Percentiles rank a stretch among this genome's conserved stretches.
Conservation (phyloP, 257 asterid genomes). For the Ilex aquifolium region DNA sequence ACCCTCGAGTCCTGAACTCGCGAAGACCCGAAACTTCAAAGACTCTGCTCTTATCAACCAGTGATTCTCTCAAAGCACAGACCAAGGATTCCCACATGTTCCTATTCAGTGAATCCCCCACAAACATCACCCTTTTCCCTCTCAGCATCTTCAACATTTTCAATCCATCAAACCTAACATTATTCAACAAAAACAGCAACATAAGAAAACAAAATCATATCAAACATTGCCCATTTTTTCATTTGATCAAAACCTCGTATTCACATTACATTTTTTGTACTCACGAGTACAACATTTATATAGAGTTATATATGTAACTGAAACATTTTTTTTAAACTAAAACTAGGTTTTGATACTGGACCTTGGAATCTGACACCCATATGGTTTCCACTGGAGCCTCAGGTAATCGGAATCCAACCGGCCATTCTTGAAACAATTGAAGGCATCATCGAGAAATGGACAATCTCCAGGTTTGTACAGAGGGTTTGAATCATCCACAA, state of each 20-base stretch:
- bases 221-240: neutral
- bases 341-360: neutral
- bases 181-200: neutral
- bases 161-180: conserved; percentile 41
- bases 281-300: too few relatives aligned
- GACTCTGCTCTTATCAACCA: conserved; percentile 29
- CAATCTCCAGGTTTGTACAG: conserved; percentile 46
- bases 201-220: neutral
- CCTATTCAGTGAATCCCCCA: conserved; percentile 66
- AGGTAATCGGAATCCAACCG: conserved; percentile 41
- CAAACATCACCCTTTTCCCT: conserved; percentile 53
- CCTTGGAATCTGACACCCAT: conserved; percentile 57
- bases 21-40: conserved; percentile 35
- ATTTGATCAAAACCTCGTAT: too few relatives aligned
- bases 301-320: neutral
- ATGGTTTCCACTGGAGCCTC: conserved; percentile 47
- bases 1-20: conserved; percentile 41
- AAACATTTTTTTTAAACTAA: too few relatives aligned
- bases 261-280: too few relatives aligned
- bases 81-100: conserved; percentile 70
- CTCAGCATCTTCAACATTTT: conserved; percentile 46
- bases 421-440: conserved; percentile 63
- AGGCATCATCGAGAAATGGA: conserved; percentile 41
- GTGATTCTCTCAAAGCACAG: conserved; percentile 42
- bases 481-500: conserved; percentile 25